Evolutionary conservation across 2,329 filamentous ascomycete genomes (phyloP).

Genomic region (Xylariaceae sp.): DNA sequence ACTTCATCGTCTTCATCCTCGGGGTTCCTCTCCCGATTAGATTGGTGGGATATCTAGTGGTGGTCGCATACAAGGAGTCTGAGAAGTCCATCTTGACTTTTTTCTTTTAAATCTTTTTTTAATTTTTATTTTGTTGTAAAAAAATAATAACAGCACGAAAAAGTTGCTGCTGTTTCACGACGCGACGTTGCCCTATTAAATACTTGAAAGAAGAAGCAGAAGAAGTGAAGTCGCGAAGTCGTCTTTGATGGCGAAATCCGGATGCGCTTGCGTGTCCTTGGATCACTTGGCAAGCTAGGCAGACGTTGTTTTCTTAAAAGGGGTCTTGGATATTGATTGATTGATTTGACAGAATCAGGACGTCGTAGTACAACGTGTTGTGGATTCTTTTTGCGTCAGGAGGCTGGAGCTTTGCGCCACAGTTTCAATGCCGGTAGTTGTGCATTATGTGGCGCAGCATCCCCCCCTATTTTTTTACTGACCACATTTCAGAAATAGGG

Average conservation of each 20-base stretch:
- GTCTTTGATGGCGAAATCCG: too few relatives aligned
- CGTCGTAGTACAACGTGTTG: slow-evolving; percentile 1
- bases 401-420: slow-evolving; percentile 4
- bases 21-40: too few relatives aligned
- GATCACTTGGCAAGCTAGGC: background rate
- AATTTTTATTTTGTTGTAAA: background rate
- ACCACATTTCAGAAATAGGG: background rate
- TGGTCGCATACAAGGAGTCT: slow-evolving; percentile 77
- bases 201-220: too few relatives aligned
- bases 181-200: too few relatives aligned
- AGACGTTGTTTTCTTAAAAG: slow-evolving; percentile 1
- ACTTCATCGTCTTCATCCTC: too few relatives aligned
- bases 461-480: background rate
- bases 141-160: background rate
- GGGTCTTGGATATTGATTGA: background rate
- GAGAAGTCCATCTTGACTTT: slow-evolving; percentile 77
- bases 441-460: background rate
- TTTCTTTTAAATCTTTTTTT: background rate
- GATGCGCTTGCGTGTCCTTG: background rate
- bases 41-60: too few relatives aligned
- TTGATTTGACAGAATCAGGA: background rate
- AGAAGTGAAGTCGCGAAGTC: too few relatives aligned
- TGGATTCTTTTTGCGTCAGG: slow-evolving; percentile 12
- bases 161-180: background rate
- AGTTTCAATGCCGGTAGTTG: background rate